A percentile compares a stretch with the other conserved stretches of the same genome.
These are phyloP conservation scores for Pseudoscleropodium purum DNA, from an alignment of 225 moss, liverwort and hornwort species.

Conservation along the genomic window DNA sequence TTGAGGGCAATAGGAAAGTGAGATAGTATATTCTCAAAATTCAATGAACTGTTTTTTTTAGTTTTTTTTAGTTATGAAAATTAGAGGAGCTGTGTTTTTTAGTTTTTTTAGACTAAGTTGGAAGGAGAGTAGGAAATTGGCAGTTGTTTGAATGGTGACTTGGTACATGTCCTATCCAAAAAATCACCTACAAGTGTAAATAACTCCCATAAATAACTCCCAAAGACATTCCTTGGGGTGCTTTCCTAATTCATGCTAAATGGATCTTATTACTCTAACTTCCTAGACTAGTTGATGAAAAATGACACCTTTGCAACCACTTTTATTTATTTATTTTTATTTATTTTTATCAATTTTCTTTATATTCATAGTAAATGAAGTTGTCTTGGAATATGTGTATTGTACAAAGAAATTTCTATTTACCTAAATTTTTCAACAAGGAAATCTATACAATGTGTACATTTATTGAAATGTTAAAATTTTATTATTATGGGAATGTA, in stretches of 20 bases:
- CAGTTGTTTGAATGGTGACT: background rate
- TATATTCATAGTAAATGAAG: accelerated
- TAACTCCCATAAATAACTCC: background rate
- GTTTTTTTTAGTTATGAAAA: too few relatives aligned
- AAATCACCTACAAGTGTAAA: background rate
- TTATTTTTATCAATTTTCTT: background rate
- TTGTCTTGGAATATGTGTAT: background rate
- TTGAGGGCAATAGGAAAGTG: background rate
- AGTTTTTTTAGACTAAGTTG: background rate
- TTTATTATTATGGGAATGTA: background rate
- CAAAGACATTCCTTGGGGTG: background rate
- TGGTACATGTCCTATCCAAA: background rate
- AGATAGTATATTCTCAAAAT: too few relatives aligned
- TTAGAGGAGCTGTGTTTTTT: background rate
- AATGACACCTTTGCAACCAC: accelerated
- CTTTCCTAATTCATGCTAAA: background rate
- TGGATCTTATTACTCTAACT: background rate
- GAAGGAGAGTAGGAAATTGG: background rate
- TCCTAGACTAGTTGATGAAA: too few relatives aligned
- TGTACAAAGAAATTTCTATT: accelerated
- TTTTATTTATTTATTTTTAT: too few relatives aligned
- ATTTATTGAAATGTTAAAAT: background rate
- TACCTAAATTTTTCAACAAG: background rate
- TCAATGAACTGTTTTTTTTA: background rate
- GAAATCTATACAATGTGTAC: too few relatives aligned